Evolutionary conservation across 2,329 filamentous ascomycete genomes (phyloP).

Genomic region (Fusarium pilosicola): DNA sequence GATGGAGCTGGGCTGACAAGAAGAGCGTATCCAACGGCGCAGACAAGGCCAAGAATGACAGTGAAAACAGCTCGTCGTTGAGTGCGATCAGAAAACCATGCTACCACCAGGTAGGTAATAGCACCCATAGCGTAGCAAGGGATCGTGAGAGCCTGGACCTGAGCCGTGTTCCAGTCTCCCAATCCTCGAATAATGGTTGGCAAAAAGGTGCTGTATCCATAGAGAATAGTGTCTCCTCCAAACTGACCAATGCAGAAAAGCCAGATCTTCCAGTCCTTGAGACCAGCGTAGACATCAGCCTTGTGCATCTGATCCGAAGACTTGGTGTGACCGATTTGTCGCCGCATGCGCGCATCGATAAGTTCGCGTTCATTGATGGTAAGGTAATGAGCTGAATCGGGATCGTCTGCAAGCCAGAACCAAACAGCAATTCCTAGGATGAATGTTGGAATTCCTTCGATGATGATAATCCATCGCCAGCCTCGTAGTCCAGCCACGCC

Average conservation of each 20-base stretch:
- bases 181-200: slow-evolving; percentile 73
- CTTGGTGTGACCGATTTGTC: slow-evolving; percentile 45
- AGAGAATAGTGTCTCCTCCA: slow-evolving; percentile 71
- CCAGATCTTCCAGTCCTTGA: slow-evolving; percentile 70
- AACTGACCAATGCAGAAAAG: slow-evolving; percentile 69
- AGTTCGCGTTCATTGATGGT: slow-evolving; percentile 59
- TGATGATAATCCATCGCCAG: slow-evolving; percentile 70
- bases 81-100: slow-evolving; percentile 66
- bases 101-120: slow-evolving; percentile 66
- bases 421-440: slow-evolving; percentile 43
- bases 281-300: slow-evolving; percentile 65
- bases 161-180: slow-evolving; percentile 52
- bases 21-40: slow-evolving; percentile 66
- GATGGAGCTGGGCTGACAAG: slow-evolving; percentile 63
- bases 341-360: slow-evolving; percentile 44
- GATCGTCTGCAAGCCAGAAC: slow-evolving; percentile 46
- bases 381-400: slow-evolving; percentile 66
- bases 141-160: slow-evolving; percentile 73
- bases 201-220: slow-evolving; percentile 70
- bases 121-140: slow-evolving; percentile 73
- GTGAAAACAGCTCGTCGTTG: slow-evolving; percentile 66
- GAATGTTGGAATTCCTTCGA: slow-evolving; percentile 54
- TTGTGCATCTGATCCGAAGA: slow-evolving; percentile 51
- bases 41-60: slow-evolving; percentile 62
- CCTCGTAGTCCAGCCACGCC: slow-evolving; percentile 33